Conservation (phyloP, 2,329 filamentous ascomycete species). For the Paecilomyces fulvus region DNA sequence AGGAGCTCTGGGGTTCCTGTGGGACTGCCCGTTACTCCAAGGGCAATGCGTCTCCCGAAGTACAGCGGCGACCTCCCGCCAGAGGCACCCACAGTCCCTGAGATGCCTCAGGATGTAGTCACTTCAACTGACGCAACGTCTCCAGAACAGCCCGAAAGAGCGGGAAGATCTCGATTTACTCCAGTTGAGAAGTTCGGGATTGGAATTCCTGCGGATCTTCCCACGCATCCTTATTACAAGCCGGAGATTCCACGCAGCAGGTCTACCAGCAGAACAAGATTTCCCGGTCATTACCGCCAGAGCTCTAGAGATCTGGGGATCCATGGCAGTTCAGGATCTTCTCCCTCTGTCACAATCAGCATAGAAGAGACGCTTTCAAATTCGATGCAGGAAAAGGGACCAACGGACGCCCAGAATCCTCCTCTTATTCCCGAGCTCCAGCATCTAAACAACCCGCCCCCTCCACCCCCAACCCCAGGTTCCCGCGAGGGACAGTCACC, state of each 20-base stretch:
- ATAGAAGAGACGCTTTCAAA: constrained; percentile 45
- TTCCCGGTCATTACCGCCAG: constrained; percentile 22
- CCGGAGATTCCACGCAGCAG: constrained; percentile 31
- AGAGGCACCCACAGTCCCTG: constrained; percentile 47
- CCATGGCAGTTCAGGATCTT: constrained; percentile 15
- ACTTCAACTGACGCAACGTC: constrained; percentile 28
- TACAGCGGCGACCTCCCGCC: constrained; percentile 44
- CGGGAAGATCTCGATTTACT: constrained; percentile 32
- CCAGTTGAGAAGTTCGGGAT: constrained; percentile 23
- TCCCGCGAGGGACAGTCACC: constrained; percentile 19
- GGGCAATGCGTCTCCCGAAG: constrained; percentile 76
- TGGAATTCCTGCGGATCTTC: constrained; percentile 22
- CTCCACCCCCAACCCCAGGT: constrained; percentile 39
- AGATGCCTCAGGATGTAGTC: constrained; percentile 45
- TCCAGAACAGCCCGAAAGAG: constrained; percentile 27
- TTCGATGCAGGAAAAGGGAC: constrained; percentile 1
- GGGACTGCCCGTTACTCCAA: constrained; percentile 82
- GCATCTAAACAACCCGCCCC: constrained; percentile 49
- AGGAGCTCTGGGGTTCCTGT: constrained; percentile 47
- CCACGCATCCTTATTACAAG: constrained; percentile 34
- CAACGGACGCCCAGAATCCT: constrained; percentile 23
- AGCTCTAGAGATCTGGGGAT: constrained; percentile 15
- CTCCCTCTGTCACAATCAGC: constrained; percentile 39
- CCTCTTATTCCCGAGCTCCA: constrained; percentile 53
- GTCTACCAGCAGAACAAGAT: constrained; percentile 31